Evolutionary conservation across 164 flowering plant genomes (phyloP).

Genomic region (Tetrastigma voinierianum): DNA sequence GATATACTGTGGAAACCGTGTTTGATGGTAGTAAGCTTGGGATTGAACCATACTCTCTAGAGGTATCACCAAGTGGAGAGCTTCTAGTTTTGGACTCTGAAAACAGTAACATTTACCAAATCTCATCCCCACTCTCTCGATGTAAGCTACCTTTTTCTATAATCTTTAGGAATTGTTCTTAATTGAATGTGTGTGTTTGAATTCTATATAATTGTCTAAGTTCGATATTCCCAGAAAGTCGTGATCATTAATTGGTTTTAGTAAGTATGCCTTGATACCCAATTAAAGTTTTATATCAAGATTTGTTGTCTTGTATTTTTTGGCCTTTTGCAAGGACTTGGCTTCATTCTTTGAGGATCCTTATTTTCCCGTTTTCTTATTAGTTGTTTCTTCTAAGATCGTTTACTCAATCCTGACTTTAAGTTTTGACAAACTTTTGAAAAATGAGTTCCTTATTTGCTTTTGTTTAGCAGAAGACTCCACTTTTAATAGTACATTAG

Average conservation of each 20-base stretch:
- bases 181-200: background rate
- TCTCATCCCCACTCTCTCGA: slow-evolving; percentile 53
- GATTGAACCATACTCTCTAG: slow-evolving; percentile 54
- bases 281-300: too few species aligned
- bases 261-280: too few species aligned
- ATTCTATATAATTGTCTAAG: background rate
- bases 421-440: background rate
- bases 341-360: slow-evolving; percentile 8
- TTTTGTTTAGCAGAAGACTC: slow-evolving; percentile 45
- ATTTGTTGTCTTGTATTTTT: too few species aligned
- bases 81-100: slow-evolving; percentile 57
- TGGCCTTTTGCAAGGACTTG: background rate
- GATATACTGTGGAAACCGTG: slow-evolving; percentile 63
- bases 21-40: slow-evolving; percentile 72
- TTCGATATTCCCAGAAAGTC: background rate
- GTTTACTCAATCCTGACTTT: background rate
- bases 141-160: slow-evolving; percentile 35
- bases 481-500: slow-evolving; percentile 20
- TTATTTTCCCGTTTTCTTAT: slow-evolving; percentile 4
- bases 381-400: slow-evolving; percentile 2
- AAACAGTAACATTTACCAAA: slow-evolving; percentile 60
- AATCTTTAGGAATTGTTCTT: background rate
- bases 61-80: slow-evolving; percentile 50
- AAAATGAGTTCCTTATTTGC: slow-evolving; percentile 6
- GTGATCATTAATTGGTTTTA: background rate